Evolutionary conservation across 225 moss, liverwort and hornwort genomes (phyloP).

Genomic region (Bryoerythrophyllum caledonicum): DNA sequence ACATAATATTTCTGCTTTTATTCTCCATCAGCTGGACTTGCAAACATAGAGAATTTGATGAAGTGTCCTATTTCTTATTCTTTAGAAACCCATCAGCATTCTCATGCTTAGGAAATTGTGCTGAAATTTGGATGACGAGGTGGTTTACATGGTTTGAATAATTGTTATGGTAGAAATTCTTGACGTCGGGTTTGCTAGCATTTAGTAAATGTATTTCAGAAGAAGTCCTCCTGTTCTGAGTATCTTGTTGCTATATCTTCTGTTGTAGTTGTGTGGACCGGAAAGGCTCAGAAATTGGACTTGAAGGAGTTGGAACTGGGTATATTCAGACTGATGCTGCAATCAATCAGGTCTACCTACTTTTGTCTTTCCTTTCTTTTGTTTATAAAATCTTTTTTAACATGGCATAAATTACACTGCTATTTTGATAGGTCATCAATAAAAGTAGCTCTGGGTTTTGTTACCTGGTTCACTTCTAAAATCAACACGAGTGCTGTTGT

Average conservation of each 20-base stretch:
- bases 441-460: not conserved
- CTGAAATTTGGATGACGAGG: not conserved
- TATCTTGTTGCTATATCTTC: not conserved
- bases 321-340: conserved; percentile 94
- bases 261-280: conserved; percentile 79
- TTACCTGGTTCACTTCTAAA: not conserved
- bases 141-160: conserved; percentile 7
- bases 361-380: not conserved
- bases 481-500: not conserved
- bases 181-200: not conserved
- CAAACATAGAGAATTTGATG: not conserved
- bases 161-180: not conserved
- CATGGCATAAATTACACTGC: not conserved
- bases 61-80: not conserved
- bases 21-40: not conserved
- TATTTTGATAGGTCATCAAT: not conserved
- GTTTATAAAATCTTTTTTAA: not conserved
- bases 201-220: not conserved
- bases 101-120: not conserved
- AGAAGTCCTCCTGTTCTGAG: not conserved
- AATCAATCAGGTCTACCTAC: conserved; percentile 72
- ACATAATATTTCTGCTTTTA: conserved; percentile 5
- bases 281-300: conserved; percentile 89
- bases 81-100: not conserved
- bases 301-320: conserved; percentile 73